phyloP scores from a whole-genome alignment of 2,329 filamentous ascomycete species.

The Apiospora saccharicola region DNA sequence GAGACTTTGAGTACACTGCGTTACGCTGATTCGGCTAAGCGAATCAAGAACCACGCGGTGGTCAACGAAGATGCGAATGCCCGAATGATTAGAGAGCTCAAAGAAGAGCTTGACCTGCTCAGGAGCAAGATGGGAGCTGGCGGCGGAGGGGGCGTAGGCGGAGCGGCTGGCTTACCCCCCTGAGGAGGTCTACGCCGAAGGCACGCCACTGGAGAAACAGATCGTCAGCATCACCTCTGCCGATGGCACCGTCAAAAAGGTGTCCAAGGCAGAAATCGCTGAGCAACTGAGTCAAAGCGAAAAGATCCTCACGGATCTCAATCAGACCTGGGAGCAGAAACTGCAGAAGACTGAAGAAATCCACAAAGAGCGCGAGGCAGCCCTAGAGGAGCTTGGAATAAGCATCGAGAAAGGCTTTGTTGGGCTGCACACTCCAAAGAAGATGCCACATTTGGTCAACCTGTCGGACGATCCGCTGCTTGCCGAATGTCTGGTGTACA shows the following conservation, averaged over 20 bases:
- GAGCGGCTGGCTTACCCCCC: conserved; percentile 59
- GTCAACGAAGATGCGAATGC: conserved; percentile 99
- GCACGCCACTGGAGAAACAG: conserved; percentile 92
- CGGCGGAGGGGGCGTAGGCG: conserved; percentile 51
- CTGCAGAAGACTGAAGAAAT: conserved; percentile 94
- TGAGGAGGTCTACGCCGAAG: conserved; percentile 89
- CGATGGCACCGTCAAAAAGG: conserved; percentile 89
- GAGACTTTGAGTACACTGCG: conserved; percentile 94
- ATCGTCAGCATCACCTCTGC: conserved; percentile 91
- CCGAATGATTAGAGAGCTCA: conserved; percentile 97
- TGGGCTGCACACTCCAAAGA: conserved; percentile 93
- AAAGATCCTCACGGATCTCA: conserved; percentile 93
- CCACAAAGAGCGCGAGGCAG: conserved; percentile 94
- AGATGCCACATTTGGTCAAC: conserved; percentile 99
- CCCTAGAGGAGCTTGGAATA: conserved; percentile 94
- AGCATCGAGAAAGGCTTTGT: conserved; percentile 99
- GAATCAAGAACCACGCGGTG: conserved; percentile 99
- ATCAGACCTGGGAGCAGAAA: conserved; percentile 99
- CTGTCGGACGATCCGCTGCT: conserved; percentile 93
- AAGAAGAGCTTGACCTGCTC: conserved; percentile 88
- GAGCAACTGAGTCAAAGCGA: conserved; percentile 96
- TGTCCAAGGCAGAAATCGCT: conserved; percentile 97
- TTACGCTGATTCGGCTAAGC: conserved; percentile 96
- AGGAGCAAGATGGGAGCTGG: conserved; percentile 82
- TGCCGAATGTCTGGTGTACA: conserved; percentile 96